Evolutionary conservation across 2,329 filamentous ascomycete genomes (phyloP).

Genomic region (Colletotrichum sp.): DNA sequence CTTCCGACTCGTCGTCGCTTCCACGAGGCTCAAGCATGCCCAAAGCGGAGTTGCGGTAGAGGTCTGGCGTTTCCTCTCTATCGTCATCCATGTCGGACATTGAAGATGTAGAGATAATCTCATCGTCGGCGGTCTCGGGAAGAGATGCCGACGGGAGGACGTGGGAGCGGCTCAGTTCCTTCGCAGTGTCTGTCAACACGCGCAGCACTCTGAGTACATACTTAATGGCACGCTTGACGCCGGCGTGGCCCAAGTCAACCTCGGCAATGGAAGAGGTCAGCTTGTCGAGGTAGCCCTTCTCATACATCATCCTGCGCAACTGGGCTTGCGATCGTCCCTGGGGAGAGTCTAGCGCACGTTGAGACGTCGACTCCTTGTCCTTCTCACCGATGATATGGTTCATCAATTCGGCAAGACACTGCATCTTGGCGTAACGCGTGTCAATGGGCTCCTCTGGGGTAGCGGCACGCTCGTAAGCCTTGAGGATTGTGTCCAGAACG

Average conservation of each 20-base stretch:
- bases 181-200: constrained; percentile 84
- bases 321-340: constrained; percentile 74
- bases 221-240: constrained; percentile 92
- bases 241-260: constrained; percentile 92
- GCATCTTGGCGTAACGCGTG: constrained; percentile 83
- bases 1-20: constrained; percentile 82
- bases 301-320: constrained; percentile 94
- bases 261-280: constrained; percentile 93
- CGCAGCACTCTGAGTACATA: constrained; percentile 92
- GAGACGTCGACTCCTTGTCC: constrained; percentile 59
- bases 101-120: constrained; percentile 86
- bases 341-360: constrained; percentile 33
- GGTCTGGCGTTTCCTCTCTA: constrained; percentile 92
- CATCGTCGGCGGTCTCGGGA: constrained; percentile 77
- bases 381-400: constrained; percentile 87
- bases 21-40: constrained; percentile 90
- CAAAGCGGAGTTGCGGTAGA: constrained; percentile 94
- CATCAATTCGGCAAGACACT: constrained; percentile 90
- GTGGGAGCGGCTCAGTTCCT: constrained; percentile 81
- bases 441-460: constrained; percentile 81
- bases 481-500: constrained; percentile 90
- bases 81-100: constrained; percentile 87
- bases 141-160: constrained; percentile 72
- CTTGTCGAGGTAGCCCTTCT: constrained; percentile 92
- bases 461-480: constrained; percentile 88